Percentiles rank a stretch among this genome's conserved stretches.
These are phyloP conservation scores for Tephrocybe rancida DNA, from an alignment of 768 basidiomycete species.

Conservation along the genomic window DNA sequence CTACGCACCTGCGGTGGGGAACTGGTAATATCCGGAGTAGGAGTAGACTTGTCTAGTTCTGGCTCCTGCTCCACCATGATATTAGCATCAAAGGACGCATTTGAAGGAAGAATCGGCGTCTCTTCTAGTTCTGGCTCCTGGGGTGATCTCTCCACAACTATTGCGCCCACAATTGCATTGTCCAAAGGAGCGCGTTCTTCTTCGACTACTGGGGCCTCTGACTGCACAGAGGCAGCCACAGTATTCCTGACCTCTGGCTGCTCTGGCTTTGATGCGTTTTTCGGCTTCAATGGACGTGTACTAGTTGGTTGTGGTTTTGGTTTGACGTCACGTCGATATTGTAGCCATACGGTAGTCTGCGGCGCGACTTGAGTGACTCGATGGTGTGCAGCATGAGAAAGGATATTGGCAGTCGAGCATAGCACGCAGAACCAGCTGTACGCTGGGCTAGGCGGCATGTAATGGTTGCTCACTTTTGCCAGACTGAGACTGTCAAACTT, in stretches of 20 bases:
- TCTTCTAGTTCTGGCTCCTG: neutral
- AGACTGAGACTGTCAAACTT: neutral
- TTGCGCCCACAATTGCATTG: neutral
- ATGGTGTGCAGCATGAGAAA: constrained; percentile 63
- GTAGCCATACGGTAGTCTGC: constrained; percentile 16
- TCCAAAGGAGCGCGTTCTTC: neutral
- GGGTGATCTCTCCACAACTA: neutral
- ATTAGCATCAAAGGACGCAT: too few species aligned
- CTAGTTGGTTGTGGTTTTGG: neutral
- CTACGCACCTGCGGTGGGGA: too few species aligned
- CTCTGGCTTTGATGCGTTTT: neutral
- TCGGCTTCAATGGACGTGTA: neutral
- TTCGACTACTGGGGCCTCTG: neutral
- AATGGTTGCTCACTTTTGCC: neutral
- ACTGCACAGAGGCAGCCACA: neutral
- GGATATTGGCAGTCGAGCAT: constrained; percentile 59
- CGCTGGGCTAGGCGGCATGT: constrained; percentile 69
- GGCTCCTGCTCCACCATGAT: too few species aligned
- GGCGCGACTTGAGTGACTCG: constrained; percentile 46
- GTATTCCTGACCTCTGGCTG: neutral
- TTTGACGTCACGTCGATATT: constrained; percentile 9
- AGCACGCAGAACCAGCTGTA: constrained; percentile 76
- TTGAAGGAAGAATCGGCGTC: neutral
- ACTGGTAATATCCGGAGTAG: too few species aligned
- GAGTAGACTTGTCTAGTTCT: too few species aligned